These are phyloP conservation scores for Acer negundo DNA, from an alignment of 345 rosid species.

Conservation along the genomic window DNA sequence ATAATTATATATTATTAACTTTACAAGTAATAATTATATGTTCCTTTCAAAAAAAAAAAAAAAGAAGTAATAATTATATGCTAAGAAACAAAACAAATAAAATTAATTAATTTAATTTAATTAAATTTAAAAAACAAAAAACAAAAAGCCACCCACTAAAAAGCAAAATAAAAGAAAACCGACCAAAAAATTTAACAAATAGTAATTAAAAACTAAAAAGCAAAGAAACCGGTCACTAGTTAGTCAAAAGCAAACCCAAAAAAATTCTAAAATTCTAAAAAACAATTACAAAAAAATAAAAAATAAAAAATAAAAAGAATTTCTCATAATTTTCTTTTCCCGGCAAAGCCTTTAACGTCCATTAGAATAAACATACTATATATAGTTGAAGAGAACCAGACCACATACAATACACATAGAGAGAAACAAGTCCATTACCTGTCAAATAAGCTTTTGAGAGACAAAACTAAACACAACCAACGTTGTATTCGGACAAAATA, in stretches of 20 bases:
- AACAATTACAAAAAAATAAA: neutral
- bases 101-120: neutral
- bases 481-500: slow-evolving; percentile 23
- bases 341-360: slow-evolving; percentile 28
- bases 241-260: slow-evolving; percentile 16
- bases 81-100: no score
- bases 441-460: slow-evolving; percentile 19
- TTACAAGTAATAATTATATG: neutral
- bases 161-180: neutral
- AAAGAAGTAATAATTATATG: neutral
- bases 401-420: slow-evolving; percentile 15
- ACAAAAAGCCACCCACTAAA: neutral
- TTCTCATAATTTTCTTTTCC: slow-evolving; percentile 8
- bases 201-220: neutral
- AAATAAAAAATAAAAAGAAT: neutral
- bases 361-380: slow-evolving; percentile 32
- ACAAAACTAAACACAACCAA: neutral
- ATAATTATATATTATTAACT: slow-evolving; percentile 4
- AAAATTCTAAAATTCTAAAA: neutral
- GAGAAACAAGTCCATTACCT: slow-evolving; percentile 21
- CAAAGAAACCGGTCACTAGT: slow-evolving; percentile 9
- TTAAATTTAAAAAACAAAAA: neutral
- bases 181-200: neutral
- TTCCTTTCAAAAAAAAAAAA: neutral
- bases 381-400: slow-evolving; percentile 37